Conservation (phyloP, 225 moss, liverwort and hornwort species). For the Straminergon stramineum region DNA sequence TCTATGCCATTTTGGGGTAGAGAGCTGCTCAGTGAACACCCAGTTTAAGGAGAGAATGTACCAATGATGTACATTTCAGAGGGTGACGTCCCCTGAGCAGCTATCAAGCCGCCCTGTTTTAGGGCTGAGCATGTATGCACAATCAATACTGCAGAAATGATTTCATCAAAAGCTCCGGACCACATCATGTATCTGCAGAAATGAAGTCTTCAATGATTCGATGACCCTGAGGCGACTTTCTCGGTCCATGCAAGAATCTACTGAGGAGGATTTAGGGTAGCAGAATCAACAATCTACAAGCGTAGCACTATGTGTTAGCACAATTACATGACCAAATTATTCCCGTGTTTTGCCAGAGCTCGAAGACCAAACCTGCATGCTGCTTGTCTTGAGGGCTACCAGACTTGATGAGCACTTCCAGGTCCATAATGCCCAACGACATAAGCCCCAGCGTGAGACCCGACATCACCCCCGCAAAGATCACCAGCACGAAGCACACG, state of each 20-base stretch:
- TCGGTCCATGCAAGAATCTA: not conserved
- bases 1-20: not conserved
- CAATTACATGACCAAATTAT: not conserved
- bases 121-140: not conserved
- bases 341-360: not conserved
- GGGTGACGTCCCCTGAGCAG: not conserved
- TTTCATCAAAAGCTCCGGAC: not conserved
- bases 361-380: conserved; percentile 23
- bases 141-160: not conserved
- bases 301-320: not conserved
- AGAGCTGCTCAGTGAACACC: not conserved
- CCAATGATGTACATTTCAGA: not conserved
- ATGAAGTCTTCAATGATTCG: not conserved
- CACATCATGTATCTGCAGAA: not conserved
- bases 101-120: not conserved
- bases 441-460: conserved; percentile 49
- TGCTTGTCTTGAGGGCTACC: conserved; percentile 22
- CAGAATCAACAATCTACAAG: not conserved
- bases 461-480: conserved; percentile 49
- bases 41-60: not conserved
- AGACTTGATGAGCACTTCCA: conserved; percentile 46
- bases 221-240: not conserved
- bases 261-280: not conserved
- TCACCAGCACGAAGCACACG: conserved; percentile 23
- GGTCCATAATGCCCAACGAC: conserved; percentile 48